Base-by-base conservation (phyloP, 1,284 basidiomycete species). In the Leucoagaricus sp. region DNA sequence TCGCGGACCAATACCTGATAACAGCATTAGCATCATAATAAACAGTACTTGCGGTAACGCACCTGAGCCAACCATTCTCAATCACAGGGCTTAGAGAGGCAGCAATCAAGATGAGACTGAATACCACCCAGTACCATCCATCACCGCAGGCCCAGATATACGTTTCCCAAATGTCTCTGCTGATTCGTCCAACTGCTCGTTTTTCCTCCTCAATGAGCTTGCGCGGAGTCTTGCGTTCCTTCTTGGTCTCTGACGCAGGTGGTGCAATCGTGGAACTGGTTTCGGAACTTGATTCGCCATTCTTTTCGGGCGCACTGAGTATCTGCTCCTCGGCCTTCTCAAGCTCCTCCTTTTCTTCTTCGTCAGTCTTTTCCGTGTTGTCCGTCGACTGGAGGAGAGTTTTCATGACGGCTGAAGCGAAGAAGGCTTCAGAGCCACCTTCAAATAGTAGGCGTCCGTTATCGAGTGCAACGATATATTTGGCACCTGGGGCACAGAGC, bases 171-270 rank as follows among this genome's bases (percentile, higher is more conserved):
- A 97, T 88, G 41, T 86, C 82, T 59, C 77, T 78, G 47, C 83
- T 75, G 55, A 97, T 93, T 38, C 87, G 83, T 0, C 95, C 95
- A 21, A 93, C 86, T 0, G 93, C 94, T 6, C 93, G 82, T 61
- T 86, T 86, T 72, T 97, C 95, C 65, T 97, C 95, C 68, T 96
- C 94, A 31, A 97, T 79, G 19, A 97, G 79, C 72, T 95, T 96
- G 49, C 93, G 78, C 0, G 91, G 89, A 0, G 82, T 69, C 69
- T 91, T 93, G 69, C 83, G 86, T 59, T 83, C 82, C 4, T 69
- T 64, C 61, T 81, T 83, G 19, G 67, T 65, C 8, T 78, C 77
- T 3, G 72, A 63, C 53, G 70, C 62, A 10, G 71, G 67, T 2
- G 74, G 66, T 21, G 74, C 72, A 21, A 75, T 73, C 10, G 81